Conservation (phyloP, 23 red algal genomes). For the Gracilaria caudata region DNA sequence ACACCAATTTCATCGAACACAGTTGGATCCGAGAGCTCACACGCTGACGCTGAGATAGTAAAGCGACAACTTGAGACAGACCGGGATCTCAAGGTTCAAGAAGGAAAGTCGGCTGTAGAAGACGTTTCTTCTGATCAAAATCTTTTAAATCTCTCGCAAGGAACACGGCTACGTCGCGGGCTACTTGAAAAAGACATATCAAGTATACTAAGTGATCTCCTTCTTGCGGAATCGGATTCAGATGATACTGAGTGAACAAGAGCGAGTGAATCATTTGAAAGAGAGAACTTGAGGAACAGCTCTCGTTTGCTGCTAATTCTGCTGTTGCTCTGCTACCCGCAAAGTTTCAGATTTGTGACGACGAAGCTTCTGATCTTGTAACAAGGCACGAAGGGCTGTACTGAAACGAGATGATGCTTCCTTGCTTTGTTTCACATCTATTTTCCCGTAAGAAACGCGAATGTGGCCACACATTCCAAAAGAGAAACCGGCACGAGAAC, state of each 20-base stretch:
- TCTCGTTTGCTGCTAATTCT: background rate
- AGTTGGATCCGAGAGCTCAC: background rate
- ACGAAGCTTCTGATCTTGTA: slow-evolving; percentile 1
- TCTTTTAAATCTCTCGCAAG: background rate
- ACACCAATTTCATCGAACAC: background rate
- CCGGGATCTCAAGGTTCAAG: background rate
- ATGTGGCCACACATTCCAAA: slow-evolving; percentile 54
- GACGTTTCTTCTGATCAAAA: background rate
- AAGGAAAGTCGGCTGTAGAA: too few species aligned
- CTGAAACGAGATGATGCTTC: background rate
- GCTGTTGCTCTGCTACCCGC: background rate
- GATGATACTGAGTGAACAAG: background rate
- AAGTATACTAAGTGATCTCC: background rate
- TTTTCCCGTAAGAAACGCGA: slow-evolving; percentile 19
- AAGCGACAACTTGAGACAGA: background rate
- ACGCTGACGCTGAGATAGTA: background rate
- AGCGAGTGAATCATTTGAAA: background rate
- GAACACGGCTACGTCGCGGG: slow-evolving; percentile 22
- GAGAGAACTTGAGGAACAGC: too few species aligned
- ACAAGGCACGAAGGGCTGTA: background rate
- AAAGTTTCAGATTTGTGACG: background rate
- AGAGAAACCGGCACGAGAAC: slow-evolving; percentile 8
- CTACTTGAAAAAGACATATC: slow-evolving; percentile 4
- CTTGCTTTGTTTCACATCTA: background rate
- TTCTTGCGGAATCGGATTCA: background rate